A percentile compares a stretch with the other conserved stretches of the same genome.
Evolutionary conservation across 2,329 filamentous ascomycete species (phyloP).

Genomic region (Metarhizium guizhouense): DNA sequence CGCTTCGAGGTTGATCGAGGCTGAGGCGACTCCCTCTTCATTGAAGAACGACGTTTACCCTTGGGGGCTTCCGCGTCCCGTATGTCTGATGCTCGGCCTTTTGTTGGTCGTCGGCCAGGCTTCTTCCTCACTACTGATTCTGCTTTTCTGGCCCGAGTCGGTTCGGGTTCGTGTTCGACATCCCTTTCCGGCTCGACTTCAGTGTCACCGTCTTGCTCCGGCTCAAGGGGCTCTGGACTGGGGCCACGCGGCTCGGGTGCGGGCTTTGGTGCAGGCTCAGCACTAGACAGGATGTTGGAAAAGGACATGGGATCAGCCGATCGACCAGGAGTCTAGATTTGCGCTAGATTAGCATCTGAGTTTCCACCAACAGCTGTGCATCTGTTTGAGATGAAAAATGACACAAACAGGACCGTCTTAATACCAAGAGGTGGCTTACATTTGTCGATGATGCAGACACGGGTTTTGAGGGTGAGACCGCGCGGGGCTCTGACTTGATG

Average conservation of each 20-base stretch:
- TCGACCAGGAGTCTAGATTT: slow-evolving; percentile 56
- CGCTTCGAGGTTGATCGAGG: slow-evolving; percentile 45
- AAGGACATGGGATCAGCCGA: slow-evolving; percentile 89
- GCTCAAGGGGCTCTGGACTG: slow-evolving; percentile 19
- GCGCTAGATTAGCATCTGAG: not conserved
- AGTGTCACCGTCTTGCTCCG: slow-evolving; percentile 15
- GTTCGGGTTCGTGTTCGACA: slow-evolving; percentile 25
- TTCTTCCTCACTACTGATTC: slow-evolving; percentile 22
- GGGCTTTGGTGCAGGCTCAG: slow-evolving; percentile 54
- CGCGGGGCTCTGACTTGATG: slow-evolving; percentile 30
- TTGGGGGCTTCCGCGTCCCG: slow-evolving; percentile 40
- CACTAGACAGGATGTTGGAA: slow-evolving; percentile 82
- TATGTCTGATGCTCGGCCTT: slow-evolving; percentile 43
- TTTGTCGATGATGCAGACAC: slow-evolving; percentile 21
- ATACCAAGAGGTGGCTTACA: slow-evolving; percentile 24
- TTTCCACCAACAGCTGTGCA: not conserved
- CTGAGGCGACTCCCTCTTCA: slow-evolving; percentile 38
- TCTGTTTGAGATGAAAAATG: slow-evolving; percentile 7
- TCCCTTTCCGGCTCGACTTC: slow-evolving; percentile 26
- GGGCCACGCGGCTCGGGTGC: slow-evolving; percentile 34
- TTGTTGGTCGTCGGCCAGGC: slow-evolving; percentile 28
- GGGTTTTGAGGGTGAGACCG: slow-evolving; percentile 31
- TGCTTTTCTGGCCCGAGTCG: slow-evolving; percentile 13
- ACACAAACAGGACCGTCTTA: slow-evolving; percentile 1
- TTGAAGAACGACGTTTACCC: slow-evolving; percentile 39